Percentiles rank a stretch among this genome's conserved stretches.
These are phyloP conservation scores for Curvularia eragrostidis DNA, from an alignment of 2,329 filamentous ascomycete genomes.

Conservation along the genomic window DNA sequence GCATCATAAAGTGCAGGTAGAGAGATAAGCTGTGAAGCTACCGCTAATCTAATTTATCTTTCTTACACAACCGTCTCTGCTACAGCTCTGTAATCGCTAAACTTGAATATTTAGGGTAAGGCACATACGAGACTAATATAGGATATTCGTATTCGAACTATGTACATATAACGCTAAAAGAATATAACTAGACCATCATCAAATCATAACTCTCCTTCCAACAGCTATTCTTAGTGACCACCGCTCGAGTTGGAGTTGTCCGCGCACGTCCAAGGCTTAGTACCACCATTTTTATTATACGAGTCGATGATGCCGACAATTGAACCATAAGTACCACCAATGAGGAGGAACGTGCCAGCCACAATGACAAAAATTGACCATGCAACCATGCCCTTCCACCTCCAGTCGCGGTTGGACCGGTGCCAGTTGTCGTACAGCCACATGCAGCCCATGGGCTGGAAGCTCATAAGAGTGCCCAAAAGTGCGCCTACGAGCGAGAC, in stretches of 20 bases:
- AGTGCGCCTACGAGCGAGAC: constrained; percentile 37
- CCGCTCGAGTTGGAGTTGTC: constrained; percentile 34
- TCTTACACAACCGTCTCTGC: background rate
- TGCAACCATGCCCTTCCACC: constrained; percentile 31
- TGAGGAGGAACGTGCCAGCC: constrained; percentile 31
- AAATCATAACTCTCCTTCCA: background rate
- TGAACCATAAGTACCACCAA: constrained; percentile 37
- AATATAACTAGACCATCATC: background rate
- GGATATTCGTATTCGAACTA: constrained; percentile 3
- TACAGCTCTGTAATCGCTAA: background rate
- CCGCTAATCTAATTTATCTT: background rate
- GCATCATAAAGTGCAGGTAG: too few relatives aligned
- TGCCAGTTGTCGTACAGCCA: constrained; percentile 40
- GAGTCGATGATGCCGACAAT: constrained; percentile 38
- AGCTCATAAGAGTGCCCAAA: constrained; percentile 35
- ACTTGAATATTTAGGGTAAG: background rate
- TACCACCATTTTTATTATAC: constrained; percentile 33
- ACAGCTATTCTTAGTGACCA: constrained; percentile 7
- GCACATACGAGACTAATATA: background rate
- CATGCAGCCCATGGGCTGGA: constrained; percentile 40
- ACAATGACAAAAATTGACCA: constrained; percentile 36
- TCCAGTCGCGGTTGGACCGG: constrained; percentile 12
- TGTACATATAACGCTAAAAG: constrained; percentile 7
- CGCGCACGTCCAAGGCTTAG: constrained; percentile 33
- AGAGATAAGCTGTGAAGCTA: background rate